These are phyloP conservation scores for Vaccinium darrowii DNA, from an alignment of 148 eudicot genomes.

Conservation along the genomic window DNA sequence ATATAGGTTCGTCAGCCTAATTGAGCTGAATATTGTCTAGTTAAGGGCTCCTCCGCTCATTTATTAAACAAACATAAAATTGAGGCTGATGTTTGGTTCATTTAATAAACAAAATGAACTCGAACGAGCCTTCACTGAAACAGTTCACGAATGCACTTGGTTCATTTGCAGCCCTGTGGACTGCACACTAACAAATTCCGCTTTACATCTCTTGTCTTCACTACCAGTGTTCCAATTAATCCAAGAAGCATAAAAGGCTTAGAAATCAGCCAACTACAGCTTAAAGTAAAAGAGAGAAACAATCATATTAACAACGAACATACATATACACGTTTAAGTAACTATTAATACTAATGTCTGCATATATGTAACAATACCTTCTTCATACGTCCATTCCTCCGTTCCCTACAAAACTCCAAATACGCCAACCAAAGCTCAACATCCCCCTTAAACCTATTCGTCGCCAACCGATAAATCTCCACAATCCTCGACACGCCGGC, in stretches of 20 bases:
- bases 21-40: too few relatives aligned
- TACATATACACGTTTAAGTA: not conserved
- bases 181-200: not conserved
- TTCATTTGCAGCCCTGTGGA: not conserved
- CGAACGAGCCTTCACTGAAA: too few relatives aligned
- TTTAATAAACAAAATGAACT: too few relatives aligned
- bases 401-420: conserved; percentile 69
- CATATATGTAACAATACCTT: conserved; percentile 44
- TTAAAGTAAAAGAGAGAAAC: not conserved
- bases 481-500: conserved; percentile 60
- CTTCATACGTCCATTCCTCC: conserved; percentile 66
- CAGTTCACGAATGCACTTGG: too few relatives aligned
- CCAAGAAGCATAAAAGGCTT: not conserved
- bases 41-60: too few relatives aligned
- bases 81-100: too few relatives aligned
- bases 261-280: not conserved
- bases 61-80: too few relatives aligned
- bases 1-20: too few relatives aligned
- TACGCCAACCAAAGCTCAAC: conserved; percentile 80
- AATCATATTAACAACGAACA: not conserved
- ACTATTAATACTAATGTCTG: too few relatives aligned
- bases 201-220: not conserved
- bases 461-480: conserved; percentile 62
- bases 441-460: conserved; percentile 82
- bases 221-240: not conserved